A percentile compares a stretch with the other conserved stretches of the same genome.
Evolutionary conservation across 2,329 filamentous ascomycete genomes (phyloP).

Genomic region (Leptographium flavum): DNA sequence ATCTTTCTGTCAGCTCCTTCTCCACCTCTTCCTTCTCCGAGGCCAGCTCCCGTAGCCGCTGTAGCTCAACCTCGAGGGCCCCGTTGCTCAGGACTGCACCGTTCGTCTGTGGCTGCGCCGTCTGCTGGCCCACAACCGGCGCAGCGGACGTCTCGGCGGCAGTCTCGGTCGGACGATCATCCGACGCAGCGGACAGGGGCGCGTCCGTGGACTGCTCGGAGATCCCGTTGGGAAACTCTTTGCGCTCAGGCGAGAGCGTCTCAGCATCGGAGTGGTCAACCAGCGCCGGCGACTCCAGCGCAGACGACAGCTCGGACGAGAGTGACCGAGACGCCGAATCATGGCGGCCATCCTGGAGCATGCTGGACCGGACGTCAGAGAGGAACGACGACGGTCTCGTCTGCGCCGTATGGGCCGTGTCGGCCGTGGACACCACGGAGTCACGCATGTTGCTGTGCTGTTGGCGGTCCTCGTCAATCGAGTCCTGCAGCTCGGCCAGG

Average conservation of each 20-base stretch:
- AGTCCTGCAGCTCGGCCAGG: slow-evolving; percentile 73
- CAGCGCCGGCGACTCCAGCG: slow-evolving; percentile 58
- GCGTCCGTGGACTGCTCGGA: slow-evolving; percentile 11
- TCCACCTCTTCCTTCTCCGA: slow-evolving; percentile 66
- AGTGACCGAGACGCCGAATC: slow-evolving; percentile 77
- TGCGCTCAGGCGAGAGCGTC: slow-evolving; percentile 20
- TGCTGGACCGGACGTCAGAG: slow-evolving; percentile 59
- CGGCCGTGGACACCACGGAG: slow-evolving; percentile 39
- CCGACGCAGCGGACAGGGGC: neutral
- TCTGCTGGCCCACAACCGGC: neutral
- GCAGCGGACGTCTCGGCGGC: too few species aligned
- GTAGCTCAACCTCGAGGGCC: slow-evolving; percentile 47
- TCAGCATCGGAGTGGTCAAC: slow-evolving; percentile 49
- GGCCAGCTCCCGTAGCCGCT: slow-evolving; percentile 55
- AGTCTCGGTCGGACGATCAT: too few species aligned
- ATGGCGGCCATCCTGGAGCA: slow-evolving; percentile 51
- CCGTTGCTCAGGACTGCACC: neutral
- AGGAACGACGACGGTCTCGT: slow-evolving; percentile 69
- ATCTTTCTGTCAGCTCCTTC: slow-evolving; percentile 58
- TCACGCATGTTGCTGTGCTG: slow-evolving; percentile 33
- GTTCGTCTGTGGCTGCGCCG: neutral
- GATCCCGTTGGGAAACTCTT: neutral
- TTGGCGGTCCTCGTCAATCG: slow-evolving; percentile 64
- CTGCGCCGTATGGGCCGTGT: slow-evolving; percentile 32
- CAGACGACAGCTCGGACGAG: slow-evolving; percentile 85